Base-by-base conservation (phyloP, 352 stramenopile genomes). In the Globisporangium nagaii region DNA sequence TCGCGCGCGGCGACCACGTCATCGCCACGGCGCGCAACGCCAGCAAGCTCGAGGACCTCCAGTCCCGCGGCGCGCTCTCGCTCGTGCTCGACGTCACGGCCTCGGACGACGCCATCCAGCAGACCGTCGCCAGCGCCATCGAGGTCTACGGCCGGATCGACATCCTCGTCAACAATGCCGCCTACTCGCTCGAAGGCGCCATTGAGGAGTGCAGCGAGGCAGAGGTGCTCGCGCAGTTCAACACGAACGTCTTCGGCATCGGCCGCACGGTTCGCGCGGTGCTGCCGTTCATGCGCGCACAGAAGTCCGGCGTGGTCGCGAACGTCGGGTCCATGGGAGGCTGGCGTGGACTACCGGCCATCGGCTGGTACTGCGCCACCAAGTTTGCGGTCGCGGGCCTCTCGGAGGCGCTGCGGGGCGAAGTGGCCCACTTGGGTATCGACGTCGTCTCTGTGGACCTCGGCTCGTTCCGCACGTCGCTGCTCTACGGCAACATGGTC, bases 151-250 rank as follows among this genome's bases (percentile, higher is more conserved):
- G 65, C 11, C 58, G 49, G 10, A 63, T 76, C 49, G 66, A 76
- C 48, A 51, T 77, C 15, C 47, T 79, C 22, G 66, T 76, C 17
- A 76, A 79, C 49, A 79, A 79, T 52, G 67, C 67, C 22, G 70
- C 58, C 30, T 70, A 73, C 40, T 36, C 62, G 20, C 52, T 71
- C 22, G 45, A 66, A 43, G 70, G 70, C 7, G 67, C 58, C 10
- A 60, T 79, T 27, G 69, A 79, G 36, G 66, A 79, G 56, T 45
- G n/a, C 40, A 46, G 40, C 13, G 40, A 25, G 13, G 45, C 65
- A 24, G 68, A 74, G 28, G 62, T 74, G n/a, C 47, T 62, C 24
- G 59, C 58, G 10, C 52, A 68, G 47, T 77, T 66, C 65, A 61
- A 77, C 52, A 74, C 68, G 32, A 77, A 77, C 25, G 62, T 74